These are phyloP conservation scores for Echria macrotheca DNA, from an alignment of 495 filamentous ascomycete genomes.

Conservation along the genomic window DNA sequence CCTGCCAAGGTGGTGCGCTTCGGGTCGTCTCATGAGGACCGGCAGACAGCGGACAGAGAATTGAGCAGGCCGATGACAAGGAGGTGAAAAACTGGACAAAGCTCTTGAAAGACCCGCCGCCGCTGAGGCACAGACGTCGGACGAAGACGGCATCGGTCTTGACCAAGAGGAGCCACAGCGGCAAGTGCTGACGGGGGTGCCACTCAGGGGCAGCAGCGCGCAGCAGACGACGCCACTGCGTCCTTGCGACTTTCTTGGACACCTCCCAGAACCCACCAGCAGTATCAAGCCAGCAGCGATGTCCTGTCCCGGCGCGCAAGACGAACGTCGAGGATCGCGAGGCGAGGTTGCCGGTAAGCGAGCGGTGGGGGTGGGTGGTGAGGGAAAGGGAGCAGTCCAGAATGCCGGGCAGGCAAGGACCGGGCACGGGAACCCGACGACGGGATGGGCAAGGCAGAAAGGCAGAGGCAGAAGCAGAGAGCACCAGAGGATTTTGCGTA, in stretches of 20 bases:
- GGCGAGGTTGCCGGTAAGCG: constrained; percentile 4
- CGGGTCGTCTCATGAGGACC: constrained; percentile 1
- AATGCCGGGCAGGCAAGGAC: not conserved
- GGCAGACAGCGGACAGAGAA: not conserved
- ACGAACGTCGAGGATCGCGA: constrained; percentile 6
- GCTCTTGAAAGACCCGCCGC: constrained; percentile 17
- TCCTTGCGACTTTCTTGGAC: no score
- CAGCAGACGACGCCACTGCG: no score
- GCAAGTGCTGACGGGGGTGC: constrained; percentile 16
- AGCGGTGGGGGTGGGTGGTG: constrained; percentile 1
- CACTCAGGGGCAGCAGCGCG: constrained; percentile 13
- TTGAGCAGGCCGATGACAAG: constrained; percentile 6
- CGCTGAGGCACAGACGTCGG: constrained; percentile 19
- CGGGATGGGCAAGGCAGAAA: not conserved
- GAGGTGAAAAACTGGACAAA: constrained; percentile 7
- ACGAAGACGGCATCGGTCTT: constrained; percentile 13
- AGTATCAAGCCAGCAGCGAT: constrained; percentile 11
- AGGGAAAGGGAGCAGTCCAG: no score
- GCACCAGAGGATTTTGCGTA: constrained; percentile 3
- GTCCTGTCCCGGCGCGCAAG: constrained; percentile 8
- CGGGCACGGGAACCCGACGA: not conserved
- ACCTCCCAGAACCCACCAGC: no score
- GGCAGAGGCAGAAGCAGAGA: constrained; percentile 1
- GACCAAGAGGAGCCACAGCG: constrained; percentile 14
- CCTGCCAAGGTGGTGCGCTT: not conserved